Base-by-base conservation (phyloP, 331 rosid genomes). In the Quercus lobata region DNA sequence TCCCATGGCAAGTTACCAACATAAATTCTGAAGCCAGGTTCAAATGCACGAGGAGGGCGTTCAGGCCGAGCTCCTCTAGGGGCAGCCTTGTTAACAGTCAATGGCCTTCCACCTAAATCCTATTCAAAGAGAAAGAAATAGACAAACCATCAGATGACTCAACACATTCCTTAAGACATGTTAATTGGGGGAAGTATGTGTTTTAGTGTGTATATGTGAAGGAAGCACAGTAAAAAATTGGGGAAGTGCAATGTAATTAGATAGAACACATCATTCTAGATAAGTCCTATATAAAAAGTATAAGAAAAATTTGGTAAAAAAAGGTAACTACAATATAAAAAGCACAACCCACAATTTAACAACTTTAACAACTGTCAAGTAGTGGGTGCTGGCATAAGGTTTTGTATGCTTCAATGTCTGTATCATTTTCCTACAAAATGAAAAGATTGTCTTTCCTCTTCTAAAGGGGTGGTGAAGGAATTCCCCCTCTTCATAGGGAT, bases 1-100 rank as follows among this genome's bases (percentile, higher is more conserved):
- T 83, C 88, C 99, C 99, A 96, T 60, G 99, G 97, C 80, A 96
- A 93, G 89, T 96, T 96, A 24, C 99, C 99, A 14, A 90, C 98
- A 7, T 93, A 96, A 88, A 91, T 78, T 89, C 90, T 88, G 71
- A 75, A 87, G 34, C 75, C 15, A 4, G 86, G 57, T 58, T 76
- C 89, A 56, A 81, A 87, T 69, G 76, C 0, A 12, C 94, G 91
- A 2, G 94, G 91, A 6, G 86, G 25, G 3, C 92, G 96, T 46
- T 95, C 98, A 41, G 79, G 85, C 57, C 80, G 88, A 49, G 87
- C 3, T 75, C 98, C 99, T 85, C 87, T 91, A 24, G 99, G 96
- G 69, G 99, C 90, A 32, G 99, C 98, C 85, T 87, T 96, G 57
- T 96, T 96, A 66, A 96, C 99, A 57, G 98, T 93, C 94, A 96